Evolutionary conservation across 306 rosid species (phyloP).

Genomic region (Corylus heterophylla): DNA sequence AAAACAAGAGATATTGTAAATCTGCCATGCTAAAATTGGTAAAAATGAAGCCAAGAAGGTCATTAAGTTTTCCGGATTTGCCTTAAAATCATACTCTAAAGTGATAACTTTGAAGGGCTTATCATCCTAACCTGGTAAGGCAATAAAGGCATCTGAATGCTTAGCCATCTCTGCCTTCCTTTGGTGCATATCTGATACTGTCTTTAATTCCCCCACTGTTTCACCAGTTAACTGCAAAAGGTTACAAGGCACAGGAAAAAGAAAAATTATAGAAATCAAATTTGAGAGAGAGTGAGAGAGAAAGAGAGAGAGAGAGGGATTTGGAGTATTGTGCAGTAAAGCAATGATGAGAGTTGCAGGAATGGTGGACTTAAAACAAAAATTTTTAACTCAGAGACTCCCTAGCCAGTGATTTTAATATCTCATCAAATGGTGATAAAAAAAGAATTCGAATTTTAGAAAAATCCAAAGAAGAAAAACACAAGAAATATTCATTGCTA

Average conservation of each 20-base stretch:
- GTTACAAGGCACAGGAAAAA: slow-evolving; percentile 26
- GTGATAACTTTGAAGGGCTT: slow-evolving; percentile 20
- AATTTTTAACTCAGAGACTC: slow-evolving; percentile 24
- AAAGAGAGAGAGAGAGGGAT: slow-evolving; percentile 20
- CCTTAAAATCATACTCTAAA: slow-evolving; percentile 25
- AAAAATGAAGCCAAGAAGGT: slow-evolving; percentile 34
- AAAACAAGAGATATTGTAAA: slow-evolving; percentile 38
- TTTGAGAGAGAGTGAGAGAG: slow-evolving; percentile 6
- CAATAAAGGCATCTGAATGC: slow-evolving; percentile 99
- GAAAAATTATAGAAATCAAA: slow-evolving; percentile 28
- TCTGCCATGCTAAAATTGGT: slow-evolving; percentile 40
- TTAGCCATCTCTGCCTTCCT: slow-evolving; percentile 98
- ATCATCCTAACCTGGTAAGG: slow-evolving; percentile 82
- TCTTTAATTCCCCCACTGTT: slow-evolving; percentile 97
- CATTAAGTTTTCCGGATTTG: slow-evolving; percentile 18
- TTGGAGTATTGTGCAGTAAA: slow-evolving; percentile 40
- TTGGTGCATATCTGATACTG: slow-evolving; percentile 98
- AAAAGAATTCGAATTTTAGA: slow-evolving; percentile 25
- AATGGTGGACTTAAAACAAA: slow-evolving; percentile 26
- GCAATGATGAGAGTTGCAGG: slow-evolving; percentile 59
- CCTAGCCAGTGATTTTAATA: slow-evolving; percentile 32
- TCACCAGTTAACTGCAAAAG: slow-evolving; percentile 88
- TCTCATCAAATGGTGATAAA: slow-evolving; percentile 15
- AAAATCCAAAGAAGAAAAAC: slow-evolving; percentile 46
- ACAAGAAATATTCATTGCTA: slow-evolving; percentile 20